A percentile compares a stretch with the other conserved stretches of the same genome.
Evolutionary conservation across 306 rosid genomes (phyloP).

Genomic region (Erythrophleum fordii): DNA sequence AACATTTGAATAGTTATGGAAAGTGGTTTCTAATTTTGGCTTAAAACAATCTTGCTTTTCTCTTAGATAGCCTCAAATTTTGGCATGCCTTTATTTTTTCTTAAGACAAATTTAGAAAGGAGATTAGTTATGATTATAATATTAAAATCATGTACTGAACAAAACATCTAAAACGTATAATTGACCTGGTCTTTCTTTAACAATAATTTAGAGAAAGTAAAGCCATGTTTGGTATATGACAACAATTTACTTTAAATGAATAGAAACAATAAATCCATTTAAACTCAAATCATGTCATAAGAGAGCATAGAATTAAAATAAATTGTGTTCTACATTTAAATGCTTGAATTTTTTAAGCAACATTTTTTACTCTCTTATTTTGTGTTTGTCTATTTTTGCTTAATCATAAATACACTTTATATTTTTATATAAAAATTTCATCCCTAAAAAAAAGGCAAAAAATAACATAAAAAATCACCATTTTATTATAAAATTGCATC

Average conservation of each 20-base stretch:
- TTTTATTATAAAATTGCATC: too few relatives aligned
- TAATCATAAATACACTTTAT: too few relatives aligned
- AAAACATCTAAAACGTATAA: conserved; percentile 2
- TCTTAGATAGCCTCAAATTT: conserved; percentile 35
- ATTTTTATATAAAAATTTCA: too few relatives aligned
- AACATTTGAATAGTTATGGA: background rate
- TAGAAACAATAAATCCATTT: too few relatives aligned
- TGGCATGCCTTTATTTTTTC: conserved; percentile 35
- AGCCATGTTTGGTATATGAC: background rate
- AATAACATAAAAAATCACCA: too few relatives aligned
- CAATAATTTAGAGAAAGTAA: background rate
- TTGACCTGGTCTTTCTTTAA: conserved; percentile 40
- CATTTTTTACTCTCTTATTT: too few relatives aligned
- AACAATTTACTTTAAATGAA: background rate
- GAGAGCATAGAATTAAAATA: too few relatives aligned
- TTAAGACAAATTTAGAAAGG: conserved; percentile 3
- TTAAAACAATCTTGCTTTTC: conserved; percentile 27
- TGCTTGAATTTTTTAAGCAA: too few relatives aligned
- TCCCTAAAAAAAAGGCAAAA: too few relatives aligned
- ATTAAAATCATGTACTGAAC: conserved; percentile 5
- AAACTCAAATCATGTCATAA: too few relatives aligned
- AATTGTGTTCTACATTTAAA: too few relatives aligned
- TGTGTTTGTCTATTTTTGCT: too few relatives aligned
- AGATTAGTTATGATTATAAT: conserved; percentile 3
- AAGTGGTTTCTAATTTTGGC: conserved; percentile 40